phyloP scores from a whole-genome alignment of 495 filamentous ascomycete species.

The Tuber indicum region DNA sequence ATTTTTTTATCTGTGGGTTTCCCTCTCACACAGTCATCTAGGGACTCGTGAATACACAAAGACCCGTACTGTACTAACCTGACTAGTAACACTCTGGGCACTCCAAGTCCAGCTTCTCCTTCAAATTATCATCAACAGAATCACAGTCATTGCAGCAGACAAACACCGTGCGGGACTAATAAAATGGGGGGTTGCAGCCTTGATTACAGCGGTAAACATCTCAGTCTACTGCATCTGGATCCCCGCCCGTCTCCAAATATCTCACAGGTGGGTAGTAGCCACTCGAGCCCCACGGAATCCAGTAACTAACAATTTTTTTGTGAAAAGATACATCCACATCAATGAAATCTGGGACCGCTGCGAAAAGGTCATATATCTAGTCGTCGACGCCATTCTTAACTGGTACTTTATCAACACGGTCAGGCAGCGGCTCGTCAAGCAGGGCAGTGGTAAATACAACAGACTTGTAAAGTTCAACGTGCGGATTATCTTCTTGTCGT shows the following conservation, averaged over 20 bases:
- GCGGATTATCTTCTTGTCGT: conserved; percentile 46
- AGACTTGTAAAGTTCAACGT: conserved; percentile 48
- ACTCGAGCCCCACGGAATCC: neutral
- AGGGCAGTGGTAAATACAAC: conserved; percentile 48
- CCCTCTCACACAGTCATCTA: conserved; percentile 8
- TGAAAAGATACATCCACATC: conserved; percentile 43
- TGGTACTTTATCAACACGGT: conserved; percentile 47
- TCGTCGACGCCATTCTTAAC: conserved; percentile 48
- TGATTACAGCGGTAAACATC: conserved; percentile 48
- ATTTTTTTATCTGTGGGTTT: conserved; percentile 38
- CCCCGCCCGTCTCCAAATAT: conserved; percentile 45
- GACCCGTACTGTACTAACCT: conserved; percentile 2
- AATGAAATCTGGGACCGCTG: conserved; percentile 48
- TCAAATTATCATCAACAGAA: conserved; percentile 51
- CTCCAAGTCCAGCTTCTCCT: conserved; percentile 46
- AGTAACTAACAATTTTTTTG: neutral
- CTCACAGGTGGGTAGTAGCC: conserved; percentile 25
- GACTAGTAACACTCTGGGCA: conserved; percentile 42
- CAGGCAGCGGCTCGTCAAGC: conserved; percentile 45
- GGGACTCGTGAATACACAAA: neutral
- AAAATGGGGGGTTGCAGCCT: conserved; percentile 46
- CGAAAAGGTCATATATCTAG: conserved; percentile 46
- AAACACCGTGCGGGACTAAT: conserved; percentile 33
- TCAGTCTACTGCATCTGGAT: conserved; percentile 51
- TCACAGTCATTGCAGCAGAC: conserved; percentile 45